A percentile compares a stretch with the other conserved stretches of the same genome.
These are phyloP conservation scores for Neofusicoccum laricinum DNA, from an alignment of 2,329 filamentous ascomycete species.

Conservation along the genomic window DNA sequence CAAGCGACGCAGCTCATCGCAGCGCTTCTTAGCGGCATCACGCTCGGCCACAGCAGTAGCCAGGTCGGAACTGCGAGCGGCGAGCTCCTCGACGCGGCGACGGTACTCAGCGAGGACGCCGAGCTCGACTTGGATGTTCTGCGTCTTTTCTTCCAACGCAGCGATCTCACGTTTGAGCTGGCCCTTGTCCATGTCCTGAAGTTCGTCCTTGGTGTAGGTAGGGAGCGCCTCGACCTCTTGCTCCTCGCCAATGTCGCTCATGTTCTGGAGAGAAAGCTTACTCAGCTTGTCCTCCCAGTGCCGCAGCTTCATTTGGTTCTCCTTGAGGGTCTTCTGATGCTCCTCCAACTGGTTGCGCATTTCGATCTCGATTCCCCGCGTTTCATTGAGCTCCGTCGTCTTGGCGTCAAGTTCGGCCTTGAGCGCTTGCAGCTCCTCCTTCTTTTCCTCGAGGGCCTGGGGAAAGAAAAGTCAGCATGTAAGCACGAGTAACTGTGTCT, in stretches of 20 bases:
- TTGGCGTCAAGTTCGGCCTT: slow-evolving; percentile 88
- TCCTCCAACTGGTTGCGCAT: slow-evolving; percentile 98
- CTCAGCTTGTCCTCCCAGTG: slow-evolving; percentile 89
- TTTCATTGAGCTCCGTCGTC: slow-evolving; percentile 81
- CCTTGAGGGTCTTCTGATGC: slow-evolving; percentile 80
- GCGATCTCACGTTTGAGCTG: slow-evolving; percentile 64
- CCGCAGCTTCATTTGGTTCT: slow-evolving; percentile 78
- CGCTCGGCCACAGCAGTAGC: slow-evolving; percentile 72
- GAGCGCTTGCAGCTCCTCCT: slow-evolving; percentile 71
- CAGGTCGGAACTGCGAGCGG: slow-evolving; percentile 78
- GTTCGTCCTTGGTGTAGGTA: slow-evolving; percentile 70
- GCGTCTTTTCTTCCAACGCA: slow-evolving; percentile 69
- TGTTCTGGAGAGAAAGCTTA: slow-evolving; percentile 79
- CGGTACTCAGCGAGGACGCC: slow-evolving; percentile 87
- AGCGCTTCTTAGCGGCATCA: slow-evolving; percentile 85
- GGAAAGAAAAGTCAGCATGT: too few relatives aligned
- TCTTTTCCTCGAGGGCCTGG: slow-evolving; percentile 67
- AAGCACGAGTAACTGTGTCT: too few relatives aligned
- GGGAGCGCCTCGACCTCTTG: slow-evolving; percentile 56
- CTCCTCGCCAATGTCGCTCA: slow-evolving; percentile 58
- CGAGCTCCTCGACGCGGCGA: slow-evolving; percentile 78
- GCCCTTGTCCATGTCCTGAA: slow-evolving; percentile 62
- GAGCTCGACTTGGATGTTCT: slow-evolving; percentile 84
- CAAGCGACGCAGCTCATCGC: slow-evolving; percentile 85
- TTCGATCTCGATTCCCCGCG: slow-evolving; percentile 86